Evolutionary conservation across 495 filamentous ascomycete genomes (phyloP), one percentile per base, ranked within the genome.

Genomic region (Cudoniella acicularis): DNA sequence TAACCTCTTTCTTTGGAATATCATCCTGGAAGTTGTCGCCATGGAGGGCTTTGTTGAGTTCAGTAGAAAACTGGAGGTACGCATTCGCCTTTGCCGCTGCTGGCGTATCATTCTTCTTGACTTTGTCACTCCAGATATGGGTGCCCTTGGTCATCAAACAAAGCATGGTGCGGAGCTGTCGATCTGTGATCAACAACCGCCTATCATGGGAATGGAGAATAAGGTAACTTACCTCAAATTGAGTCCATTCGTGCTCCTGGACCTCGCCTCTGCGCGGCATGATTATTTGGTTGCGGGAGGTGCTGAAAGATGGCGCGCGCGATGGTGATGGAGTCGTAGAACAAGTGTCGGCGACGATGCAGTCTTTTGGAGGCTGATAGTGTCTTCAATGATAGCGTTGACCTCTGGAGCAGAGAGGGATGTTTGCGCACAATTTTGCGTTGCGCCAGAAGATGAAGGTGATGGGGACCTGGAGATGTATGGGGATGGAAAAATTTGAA

Each of bases 41-140:
- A 41, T 65, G 51, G 8, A 70, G 49, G 10, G 66, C 66, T 11
- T 58, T 30, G 42, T 70, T 70, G 49, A 70, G 60, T 9, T 47
- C 27, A 1, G 67, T 62, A 11, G 61, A 54, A 47, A 72, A 64
- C 4, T 45, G 24, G 10, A 59, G 25, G 9, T 58, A 49, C 49
- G 10, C 41, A 3, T n/a, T 2, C 30, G 11, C 56, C 59, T 36
- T 46, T 51, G 23, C 52, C 4, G 13, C 52, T 60, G 49, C 22
- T 20, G 11, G 20, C 9, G 9, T 9, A 9, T 4, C n/a, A 22
- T 1, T 40, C 57, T 47, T 49, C 58, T n/a, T n/a, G n/a, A n/a
- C n/a, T n/a, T n/a, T n/a, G n/a, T n/a, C n/a, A n/a, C n/a, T n/a
- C n/a, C n/a, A n/a, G 22, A 56, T 23, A 43, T 64, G 50, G 30